Evolutionary conservation across 345 rosid species (phyloP).

Genomic region (Dipteronia sinensis): DNA sequence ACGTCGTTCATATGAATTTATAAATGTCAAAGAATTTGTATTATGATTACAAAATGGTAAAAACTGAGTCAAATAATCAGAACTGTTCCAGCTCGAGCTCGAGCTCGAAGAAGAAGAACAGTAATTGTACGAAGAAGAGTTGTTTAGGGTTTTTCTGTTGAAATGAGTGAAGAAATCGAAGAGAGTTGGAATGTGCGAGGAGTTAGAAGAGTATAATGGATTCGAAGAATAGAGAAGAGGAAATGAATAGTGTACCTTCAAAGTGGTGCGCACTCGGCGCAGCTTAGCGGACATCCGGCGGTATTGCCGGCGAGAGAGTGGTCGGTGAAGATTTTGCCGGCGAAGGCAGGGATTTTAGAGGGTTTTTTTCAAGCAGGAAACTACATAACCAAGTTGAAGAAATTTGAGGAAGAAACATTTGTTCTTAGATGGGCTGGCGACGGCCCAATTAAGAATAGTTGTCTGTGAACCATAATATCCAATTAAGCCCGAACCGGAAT

Average conservation of each 20-base stretch:
- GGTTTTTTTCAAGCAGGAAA: neutral
- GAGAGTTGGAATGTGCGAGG: constrained; percentile 11
- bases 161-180: constrained; percentile 6
- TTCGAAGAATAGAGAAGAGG: neutral
- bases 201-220: neutral
- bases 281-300: constrained; percentile 32
- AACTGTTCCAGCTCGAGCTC: constrained; percentile 7
- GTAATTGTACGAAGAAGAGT: constrained; percentile 2
- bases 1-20: constrained; percentile 62
- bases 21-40: constrained; percentile 21
- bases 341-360: neutral
- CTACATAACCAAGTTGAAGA: too few relatives aligned
- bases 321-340: neutral
- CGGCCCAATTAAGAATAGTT: neutral
- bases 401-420: neutral
- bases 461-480: too few relatives aligned
- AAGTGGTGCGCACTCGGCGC: constrained; percentile 29
- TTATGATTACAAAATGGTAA: constrained; percentile 29
- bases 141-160: neutral
- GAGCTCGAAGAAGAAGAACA: neutral
- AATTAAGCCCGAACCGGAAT: too few relatives aligned
- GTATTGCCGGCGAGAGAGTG: constrained; percentile 3
- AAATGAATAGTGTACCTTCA: constrained; percentile 29
- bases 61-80: constrained; percentile 47
- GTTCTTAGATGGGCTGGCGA: neutral